Percentiles rank a stretch among this genome's conserved stretches.
Conservation (phyloP, 768 basidiomycete genomes). For the Lactarius deliciosus region DNA sequence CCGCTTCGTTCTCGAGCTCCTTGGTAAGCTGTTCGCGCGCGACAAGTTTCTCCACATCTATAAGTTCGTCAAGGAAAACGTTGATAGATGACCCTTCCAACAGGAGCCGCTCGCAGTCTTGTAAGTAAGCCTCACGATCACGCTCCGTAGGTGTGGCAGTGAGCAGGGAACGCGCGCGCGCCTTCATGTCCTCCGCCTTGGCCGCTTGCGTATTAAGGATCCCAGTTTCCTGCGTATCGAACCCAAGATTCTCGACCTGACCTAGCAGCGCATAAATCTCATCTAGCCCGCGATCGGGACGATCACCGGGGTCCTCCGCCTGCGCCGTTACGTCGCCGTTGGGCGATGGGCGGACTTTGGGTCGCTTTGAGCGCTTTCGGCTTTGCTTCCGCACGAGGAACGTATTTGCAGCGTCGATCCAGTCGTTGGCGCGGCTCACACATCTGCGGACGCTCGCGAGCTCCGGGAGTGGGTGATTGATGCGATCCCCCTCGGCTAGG, state of each 20-base stretch:
- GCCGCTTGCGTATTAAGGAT: slow-evolving; percentile 53
- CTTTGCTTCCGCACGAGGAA: slow-evolving; percentile 80
- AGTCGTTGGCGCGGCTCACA: slow-evolving; percentile 77
- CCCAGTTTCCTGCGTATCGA: slow-evolving; percentile 77
- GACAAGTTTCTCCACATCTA: slow-evolving; percentile 76
- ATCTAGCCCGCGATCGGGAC: slow-evolving; percentile 67
- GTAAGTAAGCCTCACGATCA: slow-evolving; percentile 56
- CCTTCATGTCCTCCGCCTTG: slow-evolving; percentile 63
- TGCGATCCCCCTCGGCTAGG: slow-evolving; percentile 87
- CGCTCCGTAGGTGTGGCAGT: slow-evolving; percentile 41
- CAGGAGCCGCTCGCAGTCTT: slow-evolving; percentile 70
- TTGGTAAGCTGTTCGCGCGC: slow-evolving; percentile 72
- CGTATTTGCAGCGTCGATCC: slow-evolving; percentile 82
- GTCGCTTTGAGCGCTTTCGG: slow-evolving; percentile 68
- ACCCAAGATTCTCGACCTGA: slow-evolving; percentile 78
- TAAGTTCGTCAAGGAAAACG: slow-evolving; percentile 78
- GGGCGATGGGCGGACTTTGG: slow-evolving; percentile 46
- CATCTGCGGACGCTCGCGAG: slow-evolving; percentile 71
- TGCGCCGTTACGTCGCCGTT: slow-evolving; percentile 39
- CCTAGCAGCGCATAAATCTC: slow-evolving; percentile 68
- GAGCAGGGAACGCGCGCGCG: slow-evolving; percentile 55
- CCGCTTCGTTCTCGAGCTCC: slow-evolving; percentile 65
- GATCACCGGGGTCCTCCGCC: slow-evolving; percentile 59
- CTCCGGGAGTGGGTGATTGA: slow-evolving; percentile 72
- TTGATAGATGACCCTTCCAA: slow-evolving; percentile 73